Evolutionary conservation across 164 flowering plant genomes (phyloP), one percentile per base, ranked within the genome.

Genomic region (Chimonanthus praecox): DNA sequence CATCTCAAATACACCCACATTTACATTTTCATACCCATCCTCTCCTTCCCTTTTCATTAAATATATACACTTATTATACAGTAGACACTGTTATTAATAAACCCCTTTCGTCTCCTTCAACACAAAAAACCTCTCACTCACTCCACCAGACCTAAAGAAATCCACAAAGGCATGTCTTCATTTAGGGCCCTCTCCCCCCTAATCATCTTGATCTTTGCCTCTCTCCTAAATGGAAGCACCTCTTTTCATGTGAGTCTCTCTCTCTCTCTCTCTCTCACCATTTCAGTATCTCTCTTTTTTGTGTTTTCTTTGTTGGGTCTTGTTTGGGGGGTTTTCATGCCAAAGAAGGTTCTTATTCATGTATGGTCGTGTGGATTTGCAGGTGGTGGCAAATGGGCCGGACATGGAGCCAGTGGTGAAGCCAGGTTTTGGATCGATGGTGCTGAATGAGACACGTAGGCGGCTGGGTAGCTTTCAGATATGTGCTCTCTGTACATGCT

Each of bases 401-500:
- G 79, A 70, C 47, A 83, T 89, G 92, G 85, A 85, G 83, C 96
- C 97, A 6, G 44, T 85, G 76, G 75, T 84, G 70, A 91, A 80
- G 74, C 76, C 67, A 13, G 84, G 70, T 49, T 79, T 61, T 47
- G 79, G 76, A 75, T 77, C 73, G 74, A 4, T 83, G 83, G 70
- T 87, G 88, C 33, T 88, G 80, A 86, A 89, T 73, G 95, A 88
- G 65, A 88, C 79, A 54, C 83, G 94, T 64, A 82, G 98, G 79
- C 83, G 77, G 78, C 81, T 89, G 45, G 83, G 90, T 13, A 86
- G 92, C 80, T 94, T 91, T 75, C 86, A 84, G 85, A 83, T 91
- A 75, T 94, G 98, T 80, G 88, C 94, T 10, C 81, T 86, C 0
- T 94, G 98, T 71, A 91, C 95, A 74, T 94, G 98, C 82, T 94